Evolutionary conservation across 148 eudicot species (phyloP), one percentile per base, ranked within the genome.

Genomic region (Rheum nobile): DNA sequence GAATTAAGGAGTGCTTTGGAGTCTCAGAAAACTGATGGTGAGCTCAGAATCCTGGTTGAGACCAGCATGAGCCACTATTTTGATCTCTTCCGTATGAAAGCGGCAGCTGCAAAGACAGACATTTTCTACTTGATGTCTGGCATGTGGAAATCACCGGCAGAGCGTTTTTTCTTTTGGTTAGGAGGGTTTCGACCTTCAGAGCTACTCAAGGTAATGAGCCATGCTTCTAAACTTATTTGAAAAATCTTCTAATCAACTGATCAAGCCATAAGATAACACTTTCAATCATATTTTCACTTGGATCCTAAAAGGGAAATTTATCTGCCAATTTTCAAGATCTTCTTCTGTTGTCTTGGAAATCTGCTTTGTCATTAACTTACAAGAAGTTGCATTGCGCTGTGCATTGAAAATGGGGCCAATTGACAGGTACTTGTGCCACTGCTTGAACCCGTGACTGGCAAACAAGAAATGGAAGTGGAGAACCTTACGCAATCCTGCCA

Each of bases 101-200:
- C 88, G 68, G 79, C 76, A 70, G 96, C 96, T 72, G 97, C 93
- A 74, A 90, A 82, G 76, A 84, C 85, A 29, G 98, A 91, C 44
- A 89, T 90, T 42, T 90, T 88, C 73, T 90, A 90, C 77, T 78
- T 95, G 71, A 91, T 90, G 83, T 88, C 97, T 76, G 98, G 98
- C 76, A 84, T 86, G 82, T 95, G 98, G 97, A 87, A 84, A 76
- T 88, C 98, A 67, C 73, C 98, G 59, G 86, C 89, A 22, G 98
- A 95, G 59, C 87, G 93, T 43, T 84, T 91, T 78, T 95, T 95
- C 88, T 81, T 85, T 75, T 95, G 98, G 98, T 88, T 95, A 35
- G 98, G 98, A 68, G 98, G 98, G 52, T 95, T 89, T 82, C 96
- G 98, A 38, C 98, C 98, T 28, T 95, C 98, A 8, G 98, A 91